Evolutionary conservation across 2,329 filamentous ascomycete genomes (phyloP), one percentile per base, ranked within the genome.

Genomic region (Phyllosticta ampelicida): DNA sequence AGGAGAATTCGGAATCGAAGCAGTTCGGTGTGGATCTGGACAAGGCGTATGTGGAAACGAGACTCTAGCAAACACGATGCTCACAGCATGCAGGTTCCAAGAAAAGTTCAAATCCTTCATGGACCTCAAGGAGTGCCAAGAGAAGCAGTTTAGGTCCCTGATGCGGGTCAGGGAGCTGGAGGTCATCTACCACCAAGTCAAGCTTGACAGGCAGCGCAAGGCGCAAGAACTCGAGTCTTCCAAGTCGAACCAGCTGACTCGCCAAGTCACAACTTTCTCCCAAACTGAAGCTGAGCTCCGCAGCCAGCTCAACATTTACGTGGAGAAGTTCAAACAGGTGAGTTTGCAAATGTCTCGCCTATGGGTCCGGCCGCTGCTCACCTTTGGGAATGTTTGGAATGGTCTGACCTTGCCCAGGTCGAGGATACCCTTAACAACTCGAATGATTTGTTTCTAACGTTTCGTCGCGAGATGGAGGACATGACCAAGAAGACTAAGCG

Each of bases 321-420:
- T 96, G 23, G 94, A 99, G 71, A 99, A 97, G 76, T 97, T 97
- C 76, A 97, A 97, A 78, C 94, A 99, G 88, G 92, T 96, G 83
- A 73, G 56, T 51, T 51, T 60, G 23, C 53, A 60, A 49, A 55
- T 60, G 49, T 56, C 58, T 53, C 58, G 48, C 53, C 58, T 56
- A 48, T 36, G 48, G 48, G 53, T 55, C 50, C 55, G 53, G 53
- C 57, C 52, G 57, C 53, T 52, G 48, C 54, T 59, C 57, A 54
- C 53, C 50, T 51, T 60, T 58, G 49, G 51, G 55, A 49, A 59
- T 65, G 62, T 59, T 67, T 63, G 68, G 56, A 55, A 44, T 44
- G 36, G 36, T 44, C 68, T 72, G 67, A 73, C 69, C 71, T 66
- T 71, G 30, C 21, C 53, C 78, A 97, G 92, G 92, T 97, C 70